Evolutionary conservation across 139 green algal species (phyloP).

Genomic region (Tetradesmus lagerheimii): DNA sequence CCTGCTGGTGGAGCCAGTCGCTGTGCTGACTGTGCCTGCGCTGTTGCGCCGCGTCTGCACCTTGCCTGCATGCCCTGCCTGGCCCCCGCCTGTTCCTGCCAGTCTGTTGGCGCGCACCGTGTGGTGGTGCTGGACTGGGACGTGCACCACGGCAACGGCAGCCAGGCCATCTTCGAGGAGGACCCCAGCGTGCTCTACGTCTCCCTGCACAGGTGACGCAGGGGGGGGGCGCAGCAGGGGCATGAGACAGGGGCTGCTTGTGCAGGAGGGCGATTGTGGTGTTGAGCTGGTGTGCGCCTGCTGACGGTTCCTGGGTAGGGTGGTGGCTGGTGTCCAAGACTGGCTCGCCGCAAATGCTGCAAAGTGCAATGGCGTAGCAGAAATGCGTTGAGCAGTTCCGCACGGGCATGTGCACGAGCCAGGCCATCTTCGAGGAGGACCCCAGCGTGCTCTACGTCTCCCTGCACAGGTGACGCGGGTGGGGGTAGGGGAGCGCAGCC

Average conservation of each 20-base stretch:
- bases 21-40: too few species aligned
- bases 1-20: too few species aligned
- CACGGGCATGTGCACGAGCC: too few species aligned
- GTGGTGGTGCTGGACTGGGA: slow-evolving; percentile 88
- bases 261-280: background rate
- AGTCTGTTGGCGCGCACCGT: slow-evolving; percentile 51
- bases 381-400: too few species aligned
- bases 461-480: slow-evolving; percentile 59
- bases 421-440: slow-evolving; percentile 83
- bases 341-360: too few species aligned
- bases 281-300: too few species aligned
- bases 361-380: too few species aligned
- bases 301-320: too few species aligned
- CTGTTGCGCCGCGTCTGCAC: background rate
- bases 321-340: too few species aligned
- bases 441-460: slow-evolving; percentile 84
- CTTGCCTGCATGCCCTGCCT: too few species aligned
- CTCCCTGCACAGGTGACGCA: slow-evolving; percentile 67
- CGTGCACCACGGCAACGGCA: slow-evolving; percentile 68
- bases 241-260: too few species aligned
- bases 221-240: background rate
- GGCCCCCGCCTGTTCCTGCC: background rate
- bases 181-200: slow-evolving; percentile 85
- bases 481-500: too few species aligned
- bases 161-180: slow-evolving; percentile 79